Evolutionary conservation across 345 rosid genomes (phyloP), one percentile per base, ranked within the genome.

Genomic region (Rhodomyrtus tomentosa): DNA sequence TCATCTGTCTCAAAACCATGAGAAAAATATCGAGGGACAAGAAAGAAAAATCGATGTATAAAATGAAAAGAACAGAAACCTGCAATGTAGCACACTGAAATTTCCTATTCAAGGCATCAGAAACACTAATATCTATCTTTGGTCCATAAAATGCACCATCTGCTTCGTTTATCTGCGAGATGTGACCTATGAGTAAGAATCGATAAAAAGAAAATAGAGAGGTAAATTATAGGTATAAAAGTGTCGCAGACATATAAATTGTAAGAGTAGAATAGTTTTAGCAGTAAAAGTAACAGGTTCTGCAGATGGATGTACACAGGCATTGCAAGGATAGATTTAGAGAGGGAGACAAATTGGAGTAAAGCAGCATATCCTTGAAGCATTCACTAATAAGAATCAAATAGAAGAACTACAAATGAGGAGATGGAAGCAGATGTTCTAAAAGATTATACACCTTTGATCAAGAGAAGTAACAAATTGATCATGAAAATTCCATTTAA

Each of bases 91-190:
- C 99, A 86, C 99, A 97, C 89, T 97, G 99, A 84, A 94, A 93
- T 88, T 95, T 97, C 88, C 99, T 92, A 45, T 95, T 96, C 90
- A 95, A 84, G 52, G 98, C 99, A 90, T 95, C 99, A 82, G 98
- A 97, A 55, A 98, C 99, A 79, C 98, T 96, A 81, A 95, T 97
- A 86, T 97, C 99, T 87, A 97, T 97, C 90, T 97, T 97, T 11
- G 99, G 99, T 80, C 99, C 99, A 88, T 97, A 97, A 86, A 97
- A 97, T 84, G 99, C 99, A 50, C 99, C 99, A 89, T 97, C 99
- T 53, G 95, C 99, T 89, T 94, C 98, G 85, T 95, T 88, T 80
- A 94, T 86, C 99, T 98, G 94, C 82, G 74, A 85, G 88, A 80
- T 51, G 81, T 73, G 55, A 82, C 84, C 53, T 36, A 81, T 53